A percentile compares a stretch with the other conserved stretches of the same genome.
Conservation (phyloP, 164 flowering plant genomes). For the Vitis cinerea region DNA sequence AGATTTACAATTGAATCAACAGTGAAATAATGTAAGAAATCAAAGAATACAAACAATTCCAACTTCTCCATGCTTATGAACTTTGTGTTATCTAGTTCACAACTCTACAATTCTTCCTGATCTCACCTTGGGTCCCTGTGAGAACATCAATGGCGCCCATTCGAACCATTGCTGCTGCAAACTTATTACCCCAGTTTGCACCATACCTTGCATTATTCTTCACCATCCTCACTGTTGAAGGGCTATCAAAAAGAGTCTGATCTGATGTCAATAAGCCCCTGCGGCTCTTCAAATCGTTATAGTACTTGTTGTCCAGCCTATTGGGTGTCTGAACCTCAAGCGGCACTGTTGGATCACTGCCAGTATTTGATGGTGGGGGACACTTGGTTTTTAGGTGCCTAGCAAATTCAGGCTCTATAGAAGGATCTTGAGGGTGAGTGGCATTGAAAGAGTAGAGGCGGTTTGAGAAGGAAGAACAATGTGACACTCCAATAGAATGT, state of each 20-base stretch:
- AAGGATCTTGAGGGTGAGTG: slow-evolving; percentile 29
- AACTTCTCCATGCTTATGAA: no score
- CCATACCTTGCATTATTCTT: slow-evolving; percentile 12
- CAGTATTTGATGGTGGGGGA: slow-evolving; percentile 1
- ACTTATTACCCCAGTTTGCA: slow-evolving; percentile 24
- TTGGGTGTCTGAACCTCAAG: slow-evolving; percentile 26
- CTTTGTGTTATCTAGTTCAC: slow-evolving; percentile 16
- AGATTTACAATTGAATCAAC: no score
- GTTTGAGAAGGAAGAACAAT: slow-evolving; percentile 30
- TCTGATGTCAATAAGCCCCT: slow-evolving; percentile 30
- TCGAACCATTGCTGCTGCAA: slow-evolving; percentile 30
- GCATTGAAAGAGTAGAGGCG: slow-evolving; percentile 30
- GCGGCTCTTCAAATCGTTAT: slow-evolving; percentile 10
- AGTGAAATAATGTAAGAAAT: no score
- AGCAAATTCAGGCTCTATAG: slow-evolving; percentile 23
- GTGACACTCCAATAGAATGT: slow-evolving; percentile 36
- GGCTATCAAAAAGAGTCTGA: slow-evolving; percentile 20
- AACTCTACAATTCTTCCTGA: slow-evolving; percentile 30
- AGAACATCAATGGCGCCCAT: slow-evolving; percentile 38
- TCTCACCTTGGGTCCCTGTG: slow-evolving; percentile 30
- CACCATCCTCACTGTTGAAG: slow-evolving; percentile 19
- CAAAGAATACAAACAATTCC: no score
- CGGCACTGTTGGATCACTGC: slow-evolving; percentile 6
- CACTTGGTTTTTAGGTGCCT: slow-evolving; percentile 20
- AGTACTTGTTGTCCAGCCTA: slow-evolving; percentile 33